phyloP scores from a whole-genome alignment of 2,329 filamentous ascomycete genomes.

The Neonectria coccinea region DNA sequence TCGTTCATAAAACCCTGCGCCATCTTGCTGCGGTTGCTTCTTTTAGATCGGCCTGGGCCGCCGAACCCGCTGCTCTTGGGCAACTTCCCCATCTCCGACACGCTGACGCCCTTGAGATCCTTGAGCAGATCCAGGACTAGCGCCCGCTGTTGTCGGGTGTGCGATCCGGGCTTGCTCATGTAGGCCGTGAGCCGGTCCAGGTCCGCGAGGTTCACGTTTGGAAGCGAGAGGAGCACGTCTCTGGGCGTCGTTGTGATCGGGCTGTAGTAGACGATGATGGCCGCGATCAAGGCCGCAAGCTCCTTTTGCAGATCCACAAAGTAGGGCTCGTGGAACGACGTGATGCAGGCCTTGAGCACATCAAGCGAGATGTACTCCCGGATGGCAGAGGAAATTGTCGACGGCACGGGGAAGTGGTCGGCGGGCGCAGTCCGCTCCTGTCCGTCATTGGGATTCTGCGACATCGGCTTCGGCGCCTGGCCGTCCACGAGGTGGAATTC shows the following conservation, averaged over 20 bases:
- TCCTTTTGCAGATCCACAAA: constrained; percentile 98
- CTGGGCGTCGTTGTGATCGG: constrained; percentile 76
- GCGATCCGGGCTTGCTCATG: constrained; percentile 67
- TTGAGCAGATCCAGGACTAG: constrained; percentile 87
- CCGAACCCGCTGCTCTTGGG: constrained; percentile 61
- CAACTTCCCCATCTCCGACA: constrained; percentile 93
- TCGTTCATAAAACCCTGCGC: constrained; percentile 74
- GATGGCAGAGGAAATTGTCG: constrained; percentile 72
- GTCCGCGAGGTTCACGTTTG: constrained; percentile 76
- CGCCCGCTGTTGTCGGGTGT: constrained; percentile 81
- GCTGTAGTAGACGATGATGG: constrained; percentile 83
- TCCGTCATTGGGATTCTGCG: constrained; percentile 43
- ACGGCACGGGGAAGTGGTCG: constrained; percentile 61
- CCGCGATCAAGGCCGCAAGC: constrained; percentile 86
- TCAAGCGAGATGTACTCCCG: constrained; percentile 91
- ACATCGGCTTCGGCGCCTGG: constrained; percentile 42
- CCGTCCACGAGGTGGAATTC: constrained; percentile 75
- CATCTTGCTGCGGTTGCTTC: constrained; percentile 60
- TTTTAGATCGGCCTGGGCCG: constrained; percentile 43
- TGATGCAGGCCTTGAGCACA: constrained; percentile 89
- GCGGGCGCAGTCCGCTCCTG: constrained; percentile 37
- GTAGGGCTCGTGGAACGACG: constrained; percentile 92
- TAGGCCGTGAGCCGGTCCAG: constrained; percentile 74
- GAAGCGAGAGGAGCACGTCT: constrained; percentile 81
- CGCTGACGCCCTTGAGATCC: constrained; percentile 88